Conservation (phyloP, 192 early-diverging fungal genomes). For the Rhizoclosmatium globosum region DNA sequence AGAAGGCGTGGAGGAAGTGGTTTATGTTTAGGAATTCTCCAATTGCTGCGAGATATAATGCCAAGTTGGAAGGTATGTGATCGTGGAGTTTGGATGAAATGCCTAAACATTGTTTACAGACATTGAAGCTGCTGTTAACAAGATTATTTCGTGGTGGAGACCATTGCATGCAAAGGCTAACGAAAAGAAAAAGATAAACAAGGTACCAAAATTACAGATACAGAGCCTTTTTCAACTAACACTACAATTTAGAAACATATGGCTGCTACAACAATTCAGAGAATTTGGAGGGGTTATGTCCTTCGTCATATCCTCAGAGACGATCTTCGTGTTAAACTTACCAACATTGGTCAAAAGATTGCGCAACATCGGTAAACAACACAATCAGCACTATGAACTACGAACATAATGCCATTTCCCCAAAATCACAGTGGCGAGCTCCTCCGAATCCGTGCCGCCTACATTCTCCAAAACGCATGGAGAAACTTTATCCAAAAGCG, state of each 20-base stretch:
- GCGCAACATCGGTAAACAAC: conserved; percentile 44
- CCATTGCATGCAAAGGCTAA: conserved; percentile 53
- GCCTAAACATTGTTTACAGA: conserved; percentile 8
- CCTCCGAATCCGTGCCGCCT: conserved; percentile 54
- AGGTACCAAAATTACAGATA: conserved; percentile 35
- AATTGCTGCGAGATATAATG: conserved; percentile 60
- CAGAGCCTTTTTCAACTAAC: background rate
- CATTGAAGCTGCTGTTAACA: conserved; percentile 51
- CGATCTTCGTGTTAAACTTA: conserved; percentile 53
- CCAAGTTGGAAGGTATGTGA: conserved; percentile 54
- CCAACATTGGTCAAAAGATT: conserved; percentile 54
- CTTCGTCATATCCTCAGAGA: conserved; percentile 57
- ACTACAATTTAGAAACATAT: conserved; percentile 45
- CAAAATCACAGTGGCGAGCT: conserved; percentile 47
- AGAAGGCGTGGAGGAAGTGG: conserved; percentile 64
- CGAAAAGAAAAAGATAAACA: conserved; percentile 46
- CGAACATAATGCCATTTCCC: background rate
- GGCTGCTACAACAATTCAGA: conserved; percentile 59
- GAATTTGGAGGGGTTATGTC: conserved; percentile 59
- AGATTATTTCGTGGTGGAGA: conserved; percentile 63
- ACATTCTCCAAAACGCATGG: conserved; percentile 63
- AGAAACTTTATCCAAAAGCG: conserved; percentile 46
- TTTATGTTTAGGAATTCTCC: conserved; percentile 63
- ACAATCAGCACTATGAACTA: background rate
- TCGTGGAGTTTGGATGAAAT: background rate